Evolutionary conservation across 768 basidiomycete species (phyloP).

Genomic region (Baorangia bicolor): DNA sequence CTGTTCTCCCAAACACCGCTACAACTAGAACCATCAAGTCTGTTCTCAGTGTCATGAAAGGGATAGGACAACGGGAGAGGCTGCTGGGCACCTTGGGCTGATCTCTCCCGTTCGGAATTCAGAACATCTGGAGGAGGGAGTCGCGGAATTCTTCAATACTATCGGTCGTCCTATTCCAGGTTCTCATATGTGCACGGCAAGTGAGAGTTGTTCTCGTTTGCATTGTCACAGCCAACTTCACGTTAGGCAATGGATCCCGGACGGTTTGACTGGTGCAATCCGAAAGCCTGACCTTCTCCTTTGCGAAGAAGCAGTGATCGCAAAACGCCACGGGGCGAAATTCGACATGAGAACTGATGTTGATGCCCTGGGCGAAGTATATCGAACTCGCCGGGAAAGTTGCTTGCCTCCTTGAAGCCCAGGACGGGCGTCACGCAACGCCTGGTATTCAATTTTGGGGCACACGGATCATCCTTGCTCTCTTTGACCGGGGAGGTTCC

Average conservation of each 20-base stretch:
- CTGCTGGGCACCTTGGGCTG: too few relatives aligned
- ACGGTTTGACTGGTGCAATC: not conserved
- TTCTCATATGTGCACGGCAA: too few relatives aligned
- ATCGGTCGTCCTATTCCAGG: too few relatives aligned
- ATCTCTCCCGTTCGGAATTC: too few relatives aligned
- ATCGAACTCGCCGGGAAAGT: constrained; percentile 1
- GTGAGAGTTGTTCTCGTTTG: too few relatives aligned
- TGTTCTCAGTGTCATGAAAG: not conserved
- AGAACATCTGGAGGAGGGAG: too few relatives aligned
- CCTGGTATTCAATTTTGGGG: not conserved
- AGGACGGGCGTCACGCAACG: not conserved
- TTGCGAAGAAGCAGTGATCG: not conserved
- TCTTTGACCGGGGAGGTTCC: constrained; percentile 6
- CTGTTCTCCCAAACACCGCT: not conserved
- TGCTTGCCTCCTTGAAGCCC: not conserved
- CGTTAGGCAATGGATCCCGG: not conserved
- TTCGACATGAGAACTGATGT: too few relatives aligned
- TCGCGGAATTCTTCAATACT: too few relatives aligned
- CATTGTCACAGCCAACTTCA: not conserved
- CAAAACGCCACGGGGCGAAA: too few relatives aligned
- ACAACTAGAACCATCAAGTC: not conserved
- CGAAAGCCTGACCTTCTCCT: not conserved
- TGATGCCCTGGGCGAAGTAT: too few relatives aligned
- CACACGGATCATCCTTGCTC: not conserved
- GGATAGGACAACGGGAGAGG: too few relatives aligned